phyloP scores from a whole-genome alignment of 164 flowering plant species.

The Cinnamomum chago region DNA sequence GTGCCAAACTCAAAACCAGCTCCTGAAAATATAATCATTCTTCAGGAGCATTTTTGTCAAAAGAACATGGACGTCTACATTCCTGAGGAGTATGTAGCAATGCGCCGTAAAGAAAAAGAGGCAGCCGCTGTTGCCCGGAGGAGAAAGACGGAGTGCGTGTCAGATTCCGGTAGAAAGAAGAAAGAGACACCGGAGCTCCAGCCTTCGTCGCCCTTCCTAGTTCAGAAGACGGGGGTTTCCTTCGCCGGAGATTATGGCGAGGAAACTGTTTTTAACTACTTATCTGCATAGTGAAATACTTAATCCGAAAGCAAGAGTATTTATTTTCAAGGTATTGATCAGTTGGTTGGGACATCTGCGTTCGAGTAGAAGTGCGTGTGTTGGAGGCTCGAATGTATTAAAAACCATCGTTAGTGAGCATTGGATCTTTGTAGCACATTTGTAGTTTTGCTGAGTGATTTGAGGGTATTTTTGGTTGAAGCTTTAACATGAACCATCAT shows the following conservation, averaged over 20 bases:
- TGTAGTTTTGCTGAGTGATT: too few species aligned
- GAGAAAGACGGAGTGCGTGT: neutral
- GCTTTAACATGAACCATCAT: too few species aligned
- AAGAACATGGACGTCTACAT: neutral
- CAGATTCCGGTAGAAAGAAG: neutral
- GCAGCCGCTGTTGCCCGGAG: neutral
- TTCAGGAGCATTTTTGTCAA: neutral
- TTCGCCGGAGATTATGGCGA: neutral
- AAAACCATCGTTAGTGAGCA: too few species aligned
- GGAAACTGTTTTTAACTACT: neutral
- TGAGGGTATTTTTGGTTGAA: too few species aligned
- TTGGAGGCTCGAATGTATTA: too few species aligned
- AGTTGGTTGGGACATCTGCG: too few species aligned
- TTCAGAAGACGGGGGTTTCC: neutral
- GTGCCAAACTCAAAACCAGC: too few species aligned
- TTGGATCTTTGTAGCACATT: too few species aligned
- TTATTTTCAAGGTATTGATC: too few species aligned
- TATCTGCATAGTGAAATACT: neutral
- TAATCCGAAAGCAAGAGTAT: too few species aligned
- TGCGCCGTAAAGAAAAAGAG: neutral
- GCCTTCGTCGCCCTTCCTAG: neutral
- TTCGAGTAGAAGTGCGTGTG: too few species aligned
- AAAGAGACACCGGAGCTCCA: neutral
- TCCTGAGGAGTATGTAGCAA: neutral
- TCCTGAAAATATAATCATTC: too few species aligned